Percentiles rank a stretch among this genome's conserved stretches.
Conservation (phyloP, 1,139 yeast genomes). For the Debaryomyces udenii region DNA sequence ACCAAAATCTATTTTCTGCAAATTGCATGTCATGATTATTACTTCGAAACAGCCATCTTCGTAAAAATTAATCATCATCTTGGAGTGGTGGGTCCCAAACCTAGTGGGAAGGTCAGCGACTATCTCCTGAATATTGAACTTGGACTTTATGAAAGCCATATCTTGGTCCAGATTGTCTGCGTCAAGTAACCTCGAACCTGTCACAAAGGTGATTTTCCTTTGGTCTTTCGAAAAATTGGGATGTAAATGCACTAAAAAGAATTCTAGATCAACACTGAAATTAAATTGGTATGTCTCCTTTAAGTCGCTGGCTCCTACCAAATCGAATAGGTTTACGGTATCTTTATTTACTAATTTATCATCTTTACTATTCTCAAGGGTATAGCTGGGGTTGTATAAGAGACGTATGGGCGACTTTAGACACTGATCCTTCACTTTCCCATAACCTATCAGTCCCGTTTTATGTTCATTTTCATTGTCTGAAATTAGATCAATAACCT, state of each 20-base stretch:
- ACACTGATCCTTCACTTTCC: neutral
- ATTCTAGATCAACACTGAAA: conserved; percentile 46
- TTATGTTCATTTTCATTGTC: conserved; percentile 2
- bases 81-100: conserved; percentile 64
- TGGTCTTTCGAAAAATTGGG: conserved; percentile 22
- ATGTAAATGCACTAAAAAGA: conserved; percentile 39
- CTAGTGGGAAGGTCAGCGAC: conserved; percentile 35
- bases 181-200: conserved; percentile 29
- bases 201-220: conserved; percentile 33
- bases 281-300: conserved; percentile 52
- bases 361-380: conserved; percentile 12
- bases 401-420: conserved; percentile 27
- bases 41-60: conserved; percentile 47
- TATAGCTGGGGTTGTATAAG: conserved; percentile 30
- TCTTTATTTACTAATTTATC: conserved; percentile 24
- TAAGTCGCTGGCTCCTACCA: conserved; percentile 38
- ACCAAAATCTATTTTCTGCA: conserved; percentile 55
- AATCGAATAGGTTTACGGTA: conserved; percentile 25
- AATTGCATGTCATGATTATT: conserved; percentile 62
- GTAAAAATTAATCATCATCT: conserved; percentile 63
- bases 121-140: conserved; percentile 33
- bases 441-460: neutral
- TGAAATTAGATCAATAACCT: neutral
- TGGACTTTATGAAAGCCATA: conserved; percentile 15
- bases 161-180: conserved; percentile 18